Conservation (phyloP, 768 basidiomycete genomes). For the Amanita polypyramis region DNA sequence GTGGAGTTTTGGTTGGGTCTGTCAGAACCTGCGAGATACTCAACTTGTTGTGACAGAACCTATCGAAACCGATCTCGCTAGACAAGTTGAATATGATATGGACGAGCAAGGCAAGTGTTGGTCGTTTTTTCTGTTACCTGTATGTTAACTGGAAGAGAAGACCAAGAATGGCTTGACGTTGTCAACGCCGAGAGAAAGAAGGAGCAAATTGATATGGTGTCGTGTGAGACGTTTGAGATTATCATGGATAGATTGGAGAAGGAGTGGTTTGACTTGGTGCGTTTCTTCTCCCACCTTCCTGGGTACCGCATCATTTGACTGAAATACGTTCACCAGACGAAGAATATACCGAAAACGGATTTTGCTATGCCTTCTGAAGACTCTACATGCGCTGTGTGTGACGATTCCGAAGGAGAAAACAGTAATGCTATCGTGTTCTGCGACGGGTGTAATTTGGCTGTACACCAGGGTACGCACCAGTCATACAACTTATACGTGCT, state of each 20-base stretch:
- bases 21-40: not conserved
- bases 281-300: conserved; percentile 14
- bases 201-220: conserved; percentile 56
- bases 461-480: conserved; percentile 79
- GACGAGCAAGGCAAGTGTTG: conserved; percentile 79
- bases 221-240: conserved; percentile 87
- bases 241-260: conserved; percentile 98
- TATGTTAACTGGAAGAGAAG: conserved; percentile 25
- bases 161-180: conserved; percentile 89
- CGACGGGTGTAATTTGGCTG: conserved; percentile 96
- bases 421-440: conserved; percentile 99
- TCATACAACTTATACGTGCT: not conserved
- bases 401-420: conserved; percentile 97
- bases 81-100: conserved; percentile 99
- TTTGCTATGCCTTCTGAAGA: conserved; percentile 88
- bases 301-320: conserved; percentile 3
- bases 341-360: conserved; percentile 85
- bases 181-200: conserved; percentile 78
- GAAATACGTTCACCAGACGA: conserved; percentile 47
- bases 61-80: conserved; percentile 81
- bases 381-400: conserved; percentile 93
- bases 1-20: not conserved
- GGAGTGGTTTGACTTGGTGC: conserved; percentile 95
- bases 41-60: conserved; percentile 48
- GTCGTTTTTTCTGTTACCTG: not conserved